phyloP scores from a whole-genome alignment of 31 red algal species.

The Porphyra umbilicalis region DNA sequence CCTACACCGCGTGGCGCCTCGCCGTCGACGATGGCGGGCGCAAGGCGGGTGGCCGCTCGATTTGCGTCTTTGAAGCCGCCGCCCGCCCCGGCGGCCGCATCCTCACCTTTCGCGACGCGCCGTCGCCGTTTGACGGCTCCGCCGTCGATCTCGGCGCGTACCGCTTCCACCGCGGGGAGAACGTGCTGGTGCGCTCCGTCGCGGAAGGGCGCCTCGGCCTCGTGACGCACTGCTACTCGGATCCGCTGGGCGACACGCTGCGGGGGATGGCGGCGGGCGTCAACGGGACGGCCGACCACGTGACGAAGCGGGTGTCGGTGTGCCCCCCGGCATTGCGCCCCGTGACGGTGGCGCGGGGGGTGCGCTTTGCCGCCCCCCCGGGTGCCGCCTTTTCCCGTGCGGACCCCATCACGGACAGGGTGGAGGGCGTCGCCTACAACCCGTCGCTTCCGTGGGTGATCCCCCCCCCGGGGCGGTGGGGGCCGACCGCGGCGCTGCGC shows the following conservation, averaged over 20 bases:
- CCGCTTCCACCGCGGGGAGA: slow-evolving; percentile 13
- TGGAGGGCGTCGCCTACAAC: slow-evolving; percentile 2
- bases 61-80: slow-evolving; percentile 43
- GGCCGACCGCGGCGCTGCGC: background rate
- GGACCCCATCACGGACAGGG: background rate
- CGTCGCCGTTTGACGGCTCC: slow-evolving; percentile 13
- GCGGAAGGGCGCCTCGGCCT: slow-evolving; percentile 11
- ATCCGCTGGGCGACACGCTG: slow-evolving; percentile 22
- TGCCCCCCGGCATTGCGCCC: background rate
- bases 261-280: no score
- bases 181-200: slow-evolving; percentile 4
- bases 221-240: slow-evolving; percentile 3
- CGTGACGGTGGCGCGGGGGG: slow-evolving; percentile 5
- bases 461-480: slow-evolving; percentile 9
- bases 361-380: slow-evolving; percentile 1
- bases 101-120: slow-evolving; percentile 13
- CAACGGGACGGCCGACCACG: no score
- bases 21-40: slow-evolving; percentile 1
- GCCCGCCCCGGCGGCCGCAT: slow-evolving; percentile 30
- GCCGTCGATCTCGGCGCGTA: slow-evolving; percentile 38
- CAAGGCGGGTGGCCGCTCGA: no score
- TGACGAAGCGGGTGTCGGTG: background rate
- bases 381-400: no score
- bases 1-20: slow-evolving; percentile 3
- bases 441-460: slow-evolving; percentile 13